Evolutionary conservation across 2,329 filamentous ascomycete species (phyloP).

Genomic region (Shiraia bambusicola): DNA sequence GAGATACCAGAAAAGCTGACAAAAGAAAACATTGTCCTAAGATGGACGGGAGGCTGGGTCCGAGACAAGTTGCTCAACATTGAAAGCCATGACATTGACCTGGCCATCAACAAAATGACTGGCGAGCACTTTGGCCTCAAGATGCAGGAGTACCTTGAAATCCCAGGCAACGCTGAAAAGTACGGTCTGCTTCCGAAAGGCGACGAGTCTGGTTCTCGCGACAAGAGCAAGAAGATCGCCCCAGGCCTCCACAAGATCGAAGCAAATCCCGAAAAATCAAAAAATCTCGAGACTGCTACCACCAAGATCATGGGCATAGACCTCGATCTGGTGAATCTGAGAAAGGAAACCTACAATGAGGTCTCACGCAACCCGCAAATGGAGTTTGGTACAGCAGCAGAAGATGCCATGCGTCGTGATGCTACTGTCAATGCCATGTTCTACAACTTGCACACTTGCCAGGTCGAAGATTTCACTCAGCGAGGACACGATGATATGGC

Average conservation of each 20-base stretch:
- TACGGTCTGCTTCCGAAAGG: slow-evolving; percentile 54
- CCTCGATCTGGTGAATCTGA: slow-evolving; percentile 89
- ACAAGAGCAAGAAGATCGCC: slow-evolving; percentile 62
- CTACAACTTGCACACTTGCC: slow-evolving; percentile 80
- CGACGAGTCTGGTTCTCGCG: slow-evolving; percentile 40
- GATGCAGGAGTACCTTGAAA: slow-evolving; percentile 68
- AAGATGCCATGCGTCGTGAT: slow-evolving; percentile 87
- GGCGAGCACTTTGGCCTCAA: slow-evolving; percentile 72
- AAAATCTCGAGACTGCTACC: slow-evolving; percentile 90
- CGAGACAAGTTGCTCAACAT: slow-evolving; percentile 77
- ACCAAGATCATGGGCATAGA: slow-evolving; percentile 83
- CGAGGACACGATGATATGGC: slow-evolving; percentile 73
- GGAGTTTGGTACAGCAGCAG: slow-evolving; percentile 88
- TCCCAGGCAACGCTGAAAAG: slow-evolving; percentile 60
- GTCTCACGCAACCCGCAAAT: slow-evolving; percentile 87
- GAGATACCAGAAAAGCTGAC: slow-evolving; percentile 49
- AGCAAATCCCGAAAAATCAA: slow-evolving; percentile 92
- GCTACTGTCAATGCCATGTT: slow-evolving; percentile 95
- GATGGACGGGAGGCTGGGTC: slow-evolving; percentile 86
- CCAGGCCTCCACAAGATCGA: slow-evolving; percentile 79
- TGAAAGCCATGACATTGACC: slow-evolving; percentile 78
- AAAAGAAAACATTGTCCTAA: slow-evolving; percentile 57
- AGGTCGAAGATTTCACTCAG: slow-evolving; percentile 82
- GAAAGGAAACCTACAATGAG: slow-evolving; percentile 88
- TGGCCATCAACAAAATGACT: slow-evolving; percentile 83